These are phyloP conservation scores for Aspergillus piperis DNA, from an alignment of 2,329 filamentous ascomycete species.

Conservation along the genomic window DNA sequence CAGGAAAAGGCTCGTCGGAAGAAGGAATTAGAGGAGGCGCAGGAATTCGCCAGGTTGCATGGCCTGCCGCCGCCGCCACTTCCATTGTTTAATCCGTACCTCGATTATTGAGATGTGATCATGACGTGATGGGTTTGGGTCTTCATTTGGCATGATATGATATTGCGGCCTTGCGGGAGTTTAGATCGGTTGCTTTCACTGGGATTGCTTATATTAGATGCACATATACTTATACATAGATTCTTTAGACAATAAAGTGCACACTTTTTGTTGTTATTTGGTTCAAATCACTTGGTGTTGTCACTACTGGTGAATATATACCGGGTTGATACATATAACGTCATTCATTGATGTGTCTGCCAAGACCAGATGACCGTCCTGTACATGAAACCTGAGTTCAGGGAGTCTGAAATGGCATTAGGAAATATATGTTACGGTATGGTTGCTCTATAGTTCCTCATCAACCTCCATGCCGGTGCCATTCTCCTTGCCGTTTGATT, in stretches of 20 bases:
- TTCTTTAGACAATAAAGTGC: neutral
- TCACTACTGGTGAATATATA: neutral
- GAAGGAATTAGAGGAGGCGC: neutral
- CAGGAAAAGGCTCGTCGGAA: neutral
- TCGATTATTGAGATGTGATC: neutral
- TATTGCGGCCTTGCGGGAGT: neutral
- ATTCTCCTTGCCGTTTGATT: constrained; percentile 42
- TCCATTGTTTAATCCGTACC: neutral
- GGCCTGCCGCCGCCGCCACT: neutral
- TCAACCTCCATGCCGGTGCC: constrained; percentile 67
- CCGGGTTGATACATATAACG: neutral
- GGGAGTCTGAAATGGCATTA: neutral
- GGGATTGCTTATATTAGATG: neutral
- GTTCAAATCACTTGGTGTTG: neutral
- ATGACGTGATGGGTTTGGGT: neutral
- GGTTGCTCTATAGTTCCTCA: constrained; percentile 52
- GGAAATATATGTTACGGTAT: neutral
- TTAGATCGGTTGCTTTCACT: neutral
- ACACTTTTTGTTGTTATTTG: neutral
- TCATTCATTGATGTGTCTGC: constrained; percentile 9
- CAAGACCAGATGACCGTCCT: neutral
- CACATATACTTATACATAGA: neutral
- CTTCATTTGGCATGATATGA: neutral
- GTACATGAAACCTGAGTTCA: constrained; percentile 3
- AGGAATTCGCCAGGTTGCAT: neutral